Evolutionary conservation across 2,329 filamentous ascomycete genomes (phyloP).

Genomic region (Penicillium sp.): DNA sequence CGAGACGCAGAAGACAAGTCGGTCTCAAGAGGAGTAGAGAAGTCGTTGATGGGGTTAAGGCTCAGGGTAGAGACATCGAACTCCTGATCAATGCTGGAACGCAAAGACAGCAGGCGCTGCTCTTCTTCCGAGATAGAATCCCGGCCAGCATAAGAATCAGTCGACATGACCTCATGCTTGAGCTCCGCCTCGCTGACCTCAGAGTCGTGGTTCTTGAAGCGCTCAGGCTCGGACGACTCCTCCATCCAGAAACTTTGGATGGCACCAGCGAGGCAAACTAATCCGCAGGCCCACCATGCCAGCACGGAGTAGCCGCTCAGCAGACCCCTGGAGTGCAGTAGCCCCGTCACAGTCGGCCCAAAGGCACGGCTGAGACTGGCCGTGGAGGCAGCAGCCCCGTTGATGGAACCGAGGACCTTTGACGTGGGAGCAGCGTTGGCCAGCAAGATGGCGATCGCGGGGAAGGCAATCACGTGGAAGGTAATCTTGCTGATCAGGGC

Average conservation of each 20-base stretch:
- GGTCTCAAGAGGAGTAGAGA: constrained; percentile 10
- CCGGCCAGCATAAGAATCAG: constrained; percentile 25
- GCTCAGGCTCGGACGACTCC: constrained; percentile 54
- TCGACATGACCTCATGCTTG: constrained; percentile 25
- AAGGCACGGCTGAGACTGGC: constrained; percentile 87
- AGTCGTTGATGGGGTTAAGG: constrained; percentile 20
- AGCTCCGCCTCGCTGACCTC: constrained; percentile 33
- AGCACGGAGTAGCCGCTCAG: constrained; percentile 80
- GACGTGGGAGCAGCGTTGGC: constrained; percentile 85
- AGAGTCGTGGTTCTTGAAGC: constrained; percentile 37
- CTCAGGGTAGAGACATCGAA: constrained; percentile 32
- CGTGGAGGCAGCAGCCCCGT: constrained; percentile 87
- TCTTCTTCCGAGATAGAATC: constrained; percentile 36
- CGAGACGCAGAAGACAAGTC: constrained; percentile 11
- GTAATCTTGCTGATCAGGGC: constrained; percentile 91
- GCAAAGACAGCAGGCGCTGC: constrained; percentile 39
- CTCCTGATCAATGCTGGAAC: constrained; percentile 38
- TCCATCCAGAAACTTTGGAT: constrained; percentile 74
- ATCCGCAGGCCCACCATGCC: constrained; percentile 87
- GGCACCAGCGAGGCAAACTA: constrained; percentile 74
- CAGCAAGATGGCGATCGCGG: constrained; percentile 83
- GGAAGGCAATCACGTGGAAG: constrained; percentile 87
- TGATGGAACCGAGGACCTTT: constrained; percentile 84
- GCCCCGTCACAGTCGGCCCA: constrained; percentile 83
- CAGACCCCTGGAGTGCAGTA: constrained; percentile 79